Base-by-base conservation (phyloP, 441 rosid species). In the Geranium incanum region DNA sequence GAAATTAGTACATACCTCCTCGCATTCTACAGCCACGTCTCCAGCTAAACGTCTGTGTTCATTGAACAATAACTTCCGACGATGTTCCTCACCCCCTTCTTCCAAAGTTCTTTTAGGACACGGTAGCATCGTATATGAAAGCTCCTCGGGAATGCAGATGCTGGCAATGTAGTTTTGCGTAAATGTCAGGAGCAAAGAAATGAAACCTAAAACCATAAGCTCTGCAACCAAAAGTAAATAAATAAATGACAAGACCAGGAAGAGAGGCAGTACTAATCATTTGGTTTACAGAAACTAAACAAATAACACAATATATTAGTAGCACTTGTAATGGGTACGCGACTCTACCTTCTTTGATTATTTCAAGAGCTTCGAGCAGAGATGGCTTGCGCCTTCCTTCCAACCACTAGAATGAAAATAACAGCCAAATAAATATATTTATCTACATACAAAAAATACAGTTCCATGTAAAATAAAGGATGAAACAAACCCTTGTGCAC, bases 171-270 rank as follows among this genome's bases (percentile, higher is more conserved):
- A 94, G 73, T 33, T 81, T 82, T 94, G 97, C 28, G 91, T 87
- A 71, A 94, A 89, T 68, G 99, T 86, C 75, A 92, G 74, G 38
- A 88, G 55, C 74, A 95, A 77, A 45, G 99, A 95, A 67, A 95
- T 95, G 83, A 95, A 91, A 70, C 99, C 98, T 72, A 95, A 80
- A 77, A 95, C 87, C 99, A 95, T 95, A 3, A 92, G 89, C 86
- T 95, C 98, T 92, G 92, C 77, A 59, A 69, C 15, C 16, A 15
- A 12, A 73, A 68, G 13, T 12, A 5, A 1, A 63, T 62, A 1
- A 21, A 21, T 18, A 6, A 23, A 21, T 48, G 36, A 2, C 43
- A 8, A n/a, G 55, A 18, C 0, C 8, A 13, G 55, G 21, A 36
- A 59, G 28, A 66, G 68, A 64, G n/a, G 64, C 43, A 70, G 18